These are phyloP conservation scores for Populus tomentosa DNA, from an alignment of 441 rosid species.

Conservation along the genomic window DNA sequence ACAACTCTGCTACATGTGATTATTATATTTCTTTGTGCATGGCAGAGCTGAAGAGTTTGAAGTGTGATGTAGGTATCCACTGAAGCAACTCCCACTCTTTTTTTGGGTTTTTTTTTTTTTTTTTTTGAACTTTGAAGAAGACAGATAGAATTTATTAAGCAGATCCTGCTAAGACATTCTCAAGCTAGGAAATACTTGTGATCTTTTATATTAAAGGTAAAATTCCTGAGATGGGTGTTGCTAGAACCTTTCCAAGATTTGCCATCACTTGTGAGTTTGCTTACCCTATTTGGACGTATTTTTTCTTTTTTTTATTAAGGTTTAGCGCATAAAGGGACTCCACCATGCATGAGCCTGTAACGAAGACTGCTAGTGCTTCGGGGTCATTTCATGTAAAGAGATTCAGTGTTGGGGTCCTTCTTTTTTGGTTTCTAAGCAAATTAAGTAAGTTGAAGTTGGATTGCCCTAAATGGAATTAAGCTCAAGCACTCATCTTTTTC, in stretches of 20 bases:
- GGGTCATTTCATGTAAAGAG: constrained; percentile 31
- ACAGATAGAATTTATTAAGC: constrained; percentile 7
- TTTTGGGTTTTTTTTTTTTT: background rate
- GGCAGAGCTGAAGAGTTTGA: background rate
- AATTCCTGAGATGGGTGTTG: constrained; percentile 1
- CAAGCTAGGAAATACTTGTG: constrained; percentile 11
- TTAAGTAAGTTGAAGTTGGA: constrained; percentile 9
- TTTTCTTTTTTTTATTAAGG: background rate
- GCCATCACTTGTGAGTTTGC: background rate
- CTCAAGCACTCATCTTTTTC: constrained; percentile 9
- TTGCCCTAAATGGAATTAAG: constrained; percentile 25
- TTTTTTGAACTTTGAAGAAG: background rate
- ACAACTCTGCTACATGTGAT: background rate
- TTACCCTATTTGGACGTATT: background rate
- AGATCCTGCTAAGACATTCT: constrained; percentile 27
- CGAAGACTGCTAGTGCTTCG: constrained; percentile 12
- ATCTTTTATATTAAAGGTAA: constrained; percentile 14
- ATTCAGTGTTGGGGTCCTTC: constrained; percentile 10
- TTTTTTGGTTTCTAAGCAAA: background rate
- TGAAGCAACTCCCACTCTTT: background rate
- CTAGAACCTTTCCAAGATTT: constrained; percentile 22
- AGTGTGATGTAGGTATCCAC: constrained; percentile 9
- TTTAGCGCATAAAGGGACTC: constrained; percentile 29
- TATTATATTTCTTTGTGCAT: background rate
- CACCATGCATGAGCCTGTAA: constrained; percentile 17